Base-by-base conservation (phyloP, 1,284 basidiomycete species). In the Moesziomyces antarcticus region DNA sequence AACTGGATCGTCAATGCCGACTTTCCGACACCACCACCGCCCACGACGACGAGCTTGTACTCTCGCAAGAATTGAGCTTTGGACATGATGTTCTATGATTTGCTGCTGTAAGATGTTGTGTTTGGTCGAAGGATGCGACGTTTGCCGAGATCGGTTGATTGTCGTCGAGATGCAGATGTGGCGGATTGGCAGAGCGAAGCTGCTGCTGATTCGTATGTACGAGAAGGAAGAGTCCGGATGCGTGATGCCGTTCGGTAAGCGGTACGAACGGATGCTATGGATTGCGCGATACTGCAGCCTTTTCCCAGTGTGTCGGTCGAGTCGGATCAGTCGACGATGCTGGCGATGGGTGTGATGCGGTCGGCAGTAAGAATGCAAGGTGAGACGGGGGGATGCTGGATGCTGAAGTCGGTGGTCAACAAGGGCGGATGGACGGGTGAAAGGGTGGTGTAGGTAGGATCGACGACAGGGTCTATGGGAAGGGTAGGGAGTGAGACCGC, bases 1-100 rank as follows among this genome's bases (percentile, higher is more conserved):
- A 98, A 98, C 85, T 97, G 95, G 83, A 98, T 97, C 48, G 96
- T 98, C 85, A 97, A 86, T 24, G 94, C 94, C 48, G 92, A 96
- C 88, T 98, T 97, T 75, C 95, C 95, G 77, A 97, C 79, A 92
- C 95, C 95, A 89, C 95, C 96, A 85, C 95, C 95, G 61, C 95
- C 95, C 73, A 98, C 94, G 71, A 97, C 95, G 73, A 99, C 96
- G 72, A 82, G 75, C 58, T 82, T 82, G 73, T 80, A 80, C 41
- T 82, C 80, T 44, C 80, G 78, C 48, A 81, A 52, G 54, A 79
- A 75, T 84, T 94, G 92, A 72, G 93, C 93, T 92, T 94, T 63
- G 51, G 73, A 50, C 60, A 61, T 63, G 46, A 44, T 43, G 49
- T 16, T 18, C 22, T 22, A 22, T 7, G 43, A 10, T 4, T 21